phyloP scores from a whole-genome alignment of 169 alveolate genomes.

The Hepatocystis sp. region DNA sequence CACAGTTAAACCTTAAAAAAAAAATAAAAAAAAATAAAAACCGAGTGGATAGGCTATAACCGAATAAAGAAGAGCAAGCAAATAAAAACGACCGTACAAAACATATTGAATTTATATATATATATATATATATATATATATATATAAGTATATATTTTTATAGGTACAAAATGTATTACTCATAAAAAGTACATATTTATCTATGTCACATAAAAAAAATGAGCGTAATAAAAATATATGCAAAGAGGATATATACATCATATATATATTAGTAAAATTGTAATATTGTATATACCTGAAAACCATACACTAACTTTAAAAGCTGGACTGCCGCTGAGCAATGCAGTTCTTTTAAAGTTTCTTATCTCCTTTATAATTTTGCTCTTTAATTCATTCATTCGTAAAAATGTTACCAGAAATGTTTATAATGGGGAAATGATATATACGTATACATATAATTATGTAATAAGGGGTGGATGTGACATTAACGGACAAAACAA shows the following conservation, averaged over 20 bases:
- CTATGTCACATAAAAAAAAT: no score
- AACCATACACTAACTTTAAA: slow-evolving; percentile 70
- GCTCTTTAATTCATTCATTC: slow-evolving; percentile 35
- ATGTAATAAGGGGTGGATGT: no score
- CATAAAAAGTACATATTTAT: no score
- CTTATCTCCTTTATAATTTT: slow-evolving; percentile 50
- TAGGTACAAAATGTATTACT: no score
- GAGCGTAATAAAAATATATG: no score
- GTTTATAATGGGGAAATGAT: slow-evolving; percentile 5
- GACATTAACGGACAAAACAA: no score
- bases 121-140: no score
- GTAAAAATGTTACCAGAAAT: background rate
- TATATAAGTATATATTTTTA: no score
- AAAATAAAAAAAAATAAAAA: background rate
- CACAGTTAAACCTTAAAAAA: slow-evolving; percentile 45
- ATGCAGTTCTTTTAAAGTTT: slow-evolving; percentile 63
- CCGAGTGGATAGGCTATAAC: background rate
- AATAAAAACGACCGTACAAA: no score
- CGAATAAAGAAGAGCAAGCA: no score
- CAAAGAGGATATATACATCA: background rate
- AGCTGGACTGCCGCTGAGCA: slow-evolving; percentile 75
- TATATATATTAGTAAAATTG: background rate
- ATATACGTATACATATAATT: no score
- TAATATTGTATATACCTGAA: slow-evolving; percentile 23
- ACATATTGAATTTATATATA: no score